Conservation (phyloP, 2,329 filamentous ascomycete species). For the Myotisia sp. region DNA sequence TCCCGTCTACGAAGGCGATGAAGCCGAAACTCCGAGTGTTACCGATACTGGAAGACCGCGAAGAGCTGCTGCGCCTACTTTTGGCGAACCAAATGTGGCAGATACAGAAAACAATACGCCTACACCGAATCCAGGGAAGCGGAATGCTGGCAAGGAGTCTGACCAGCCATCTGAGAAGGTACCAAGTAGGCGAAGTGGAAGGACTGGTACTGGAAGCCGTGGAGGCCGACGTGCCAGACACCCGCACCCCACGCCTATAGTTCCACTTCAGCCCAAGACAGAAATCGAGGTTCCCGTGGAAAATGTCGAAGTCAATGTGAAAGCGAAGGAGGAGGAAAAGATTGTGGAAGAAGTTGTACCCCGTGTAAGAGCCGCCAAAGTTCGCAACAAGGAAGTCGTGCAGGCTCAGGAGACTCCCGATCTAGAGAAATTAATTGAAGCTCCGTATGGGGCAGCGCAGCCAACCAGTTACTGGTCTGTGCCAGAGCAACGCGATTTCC, state of each 20-base stretch:
- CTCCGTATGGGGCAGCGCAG: slow-evolving; percentile 26
- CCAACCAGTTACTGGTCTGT: slow-evolving; percentile 41
- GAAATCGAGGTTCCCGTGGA: slow-evolving; percentile 16
- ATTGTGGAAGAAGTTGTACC: slow-evolving; percentile 3
- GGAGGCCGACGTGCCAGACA: slow-evolving; percentile 23
- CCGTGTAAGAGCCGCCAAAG: slow-evolving; percentile 6
- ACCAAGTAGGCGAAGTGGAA: slow-evolving; percentile 21
- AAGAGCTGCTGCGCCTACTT: slow-evolving; percentile 37
- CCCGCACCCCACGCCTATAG: slow-evolving; percentile 12
- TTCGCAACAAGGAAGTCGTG: slow-evolving; percentile 17
- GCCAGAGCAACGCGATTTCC: slow-evolving; percentile 35
- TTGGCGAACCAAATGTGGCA: slow-evolving; percentile 24
- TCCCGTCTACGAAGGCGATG: slow-evolving; percentile 32
- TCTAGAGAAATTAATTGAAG: slow-evolving; percentile 5
- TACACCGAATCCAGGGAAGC: slow-evolving; percentile 24
- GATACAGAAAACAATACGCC: slow-evolving; percentile 21
- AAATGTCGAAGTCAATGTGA: slow-evolving; percentile 9
- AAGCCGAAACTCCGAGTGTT: slow-evolving; percentile 27
- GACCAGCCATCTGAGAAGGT: slow-evolving; percentile 24
- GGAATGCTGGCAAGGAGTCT: slow-evolving; percentile 15
- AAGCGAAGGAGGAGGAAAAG: slow-evolving; percentile 11
- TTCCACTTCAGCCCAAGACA: slow-evolving; percentile 16
- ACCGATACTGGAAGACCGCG: slow-evolving; percentile 38
- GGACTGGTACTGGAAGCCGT: slow-evolving; percentile 20
- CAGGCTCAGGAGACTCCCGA: slow-evolving; percentile 12